Evolutionary conservation across 495 filamentous ascomycete genomes (phyloP).

Genomic region (Geopyxis carbonaria): DNA sequence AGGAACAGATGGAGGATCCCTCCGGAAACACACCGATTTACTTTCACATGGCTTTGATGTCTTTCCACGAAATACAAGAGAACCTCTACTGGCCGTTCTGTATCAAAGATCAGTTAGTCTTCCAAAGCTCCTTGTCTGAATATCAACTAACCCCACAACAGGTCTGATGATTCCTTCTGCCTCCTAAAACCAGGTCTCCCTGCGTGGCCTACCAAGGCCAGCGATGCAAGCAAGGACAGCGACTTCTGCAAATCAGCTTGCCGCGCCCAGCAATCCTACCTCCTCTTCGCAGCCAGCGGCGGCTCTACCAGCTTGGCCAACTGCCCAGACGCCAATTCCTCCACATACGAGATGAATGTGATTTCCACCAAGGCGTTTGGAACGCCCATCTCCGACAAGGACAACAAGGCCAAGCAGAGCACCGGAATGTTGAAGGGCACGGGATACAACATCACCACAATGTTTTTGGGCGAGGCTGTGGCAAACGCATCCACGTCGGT

Average conservation of each 20-base stretch:
- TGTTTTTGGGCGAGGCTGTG: too few species aligned
- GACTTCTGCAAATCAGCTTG: conserved; percentile 11
- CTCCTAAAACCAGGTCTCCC: conserved; percentile 4
- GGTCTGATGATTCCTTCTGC: conserved; percentile 5
- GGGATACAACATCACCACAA: too few species aligned
- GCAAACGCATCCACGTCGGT: too few species aligned
- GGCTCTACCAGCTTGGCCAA: conserved; percentile 26
- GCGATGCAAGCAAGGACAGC: neutral
- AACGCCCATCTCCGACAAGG: too few species aligned
- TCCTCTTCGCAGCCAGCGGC: conserved; percentile 10
- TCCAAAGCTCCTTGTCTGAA: neutral
- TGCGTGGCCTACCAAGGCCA: conserved; percentile 3
- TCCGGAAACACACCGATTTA: conserved; percentile 2
- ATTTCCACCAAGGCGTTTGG: neutral
- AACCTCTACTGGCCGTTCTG: conserved; percentile 16
- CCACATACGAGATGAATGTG: conserved; percentile 7
- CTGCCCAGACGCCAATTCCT: conserved; percentile 27
- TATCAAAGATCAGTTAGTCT: conserved; percentile 10
- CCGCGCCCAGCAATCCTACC: conserved; percentile 11
- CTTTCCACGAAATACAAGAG: conserved; percentile 10
- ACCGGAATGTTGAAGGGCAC: too few species aligned
- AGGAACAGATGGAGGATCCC: neutral
- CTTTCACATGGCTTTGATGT: conserved; percentile 5
- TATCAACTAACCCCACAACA: neutral
- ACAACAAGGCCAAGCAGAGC: too few species aligned